A percentile compares a stretch with the other conserved stretches of the same genome.
phyloP scores from a whole-genome alignment of 306 rosid genomes.

The Acmispon strigosus region DNA sequence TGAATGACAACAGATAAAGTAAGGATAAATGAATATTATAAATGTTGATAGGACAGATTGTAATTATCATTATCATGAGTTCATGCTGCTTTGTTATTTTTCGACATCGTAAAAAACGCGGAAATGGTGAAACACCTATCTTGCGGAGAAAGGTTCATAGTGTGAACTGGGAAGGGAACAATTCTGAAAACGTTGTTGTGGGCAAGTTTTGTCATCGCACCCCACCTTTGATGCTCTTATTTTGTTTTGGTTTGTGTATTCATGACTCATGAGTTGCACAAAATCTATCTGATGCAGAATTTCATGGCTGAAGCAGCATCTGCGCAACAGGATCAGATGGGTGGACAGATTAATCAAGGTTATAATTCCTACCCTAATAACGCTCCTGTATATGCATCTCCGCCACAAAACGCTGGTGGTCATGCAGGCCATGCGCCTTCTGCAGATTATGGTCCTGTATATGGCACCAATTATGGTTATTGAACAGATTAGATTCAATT shows the following conservation, averaged over 20 bases:
- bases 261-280: background rate
- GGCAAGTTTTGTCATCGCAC: background rate
- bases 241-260: background rate
- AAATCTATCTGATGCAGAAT: constrained; percentile 36
- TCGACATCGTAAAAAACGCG: background rate
- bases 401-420: constrained; percentile 28
- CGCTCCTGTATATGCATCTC: constrained; percentile 44
- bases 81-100: background rate
- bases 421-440: constrained; percentile 41
- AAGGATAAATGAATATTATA: background rate
- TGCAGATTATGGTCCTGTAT: constrained; percentile 44
- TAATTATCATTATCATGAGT: background rate
- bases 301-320: constrained; percentile 62
- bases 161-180: no score
- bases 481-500: constrained; percentile 21
- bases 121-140: no score
- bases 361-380: constrained; percentile 39
- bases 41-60: background rate
- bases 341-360: constrained; percentile 37
- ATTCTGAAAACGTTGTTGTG: background rate
- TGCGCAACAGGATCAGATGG: constrained; percentile 37
- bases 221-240: background rate
- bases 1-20: background rate
- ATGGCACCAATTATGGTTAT: constrained; percentile 48
- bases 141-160: no score